Evolutionary conservation across 345 rosid genomes (phyloP).

Genomic region (Lepidium didymum): DNA sequence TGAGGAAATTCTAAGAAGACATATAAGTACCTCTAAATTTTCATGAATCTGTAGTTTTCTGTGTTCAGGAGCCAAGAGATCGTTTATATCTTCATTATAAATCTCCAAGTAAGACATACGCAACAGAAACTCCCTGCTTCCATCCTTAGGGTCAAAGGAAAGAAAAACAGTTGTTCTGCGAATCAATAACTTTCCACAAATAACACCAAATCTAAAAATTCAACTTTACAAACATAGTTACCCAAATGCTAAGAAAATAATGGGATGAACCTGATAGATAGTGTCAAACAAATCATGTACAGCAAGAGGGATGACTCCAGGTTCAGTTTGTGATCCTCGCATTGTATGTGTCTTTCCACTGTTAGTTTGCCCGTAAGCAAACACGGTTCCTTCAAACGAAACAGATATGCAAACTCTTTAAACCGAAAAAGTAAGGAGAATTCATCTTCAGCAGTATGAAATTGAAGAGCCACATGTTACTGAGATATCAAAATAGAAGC

Average conservation of each 20-base stretch:
- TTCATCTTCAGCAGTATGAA: neutral
- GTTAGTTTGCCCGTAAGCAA: conserved; percentile 95
- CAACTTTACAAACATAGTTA: neutral
- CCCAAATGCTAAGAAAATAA: neutral
- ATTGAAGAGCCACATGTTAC: neutral
- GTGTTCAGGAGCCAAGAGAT: conserved; percentile 86
- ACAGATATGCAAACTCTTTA: neutral
- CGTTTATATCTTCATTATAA: conserved; percentile 91
- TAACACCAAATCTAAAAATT: neutral
- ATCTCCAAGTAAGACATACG: conserved; percentile 97
- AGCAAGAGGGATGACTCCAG: conserved; percentile 85
- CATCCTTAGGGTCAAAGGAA: conserved; percentile 37
- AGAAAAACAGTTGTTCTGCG: neutral
- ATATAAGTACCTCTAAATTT: conserved; percentile 55
- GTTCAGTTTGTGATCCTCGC: conserved; percentile 76
- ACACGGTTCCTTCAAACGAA: conserved; percentile 63
- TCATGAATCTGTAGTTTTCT: conserved; percentile 92
- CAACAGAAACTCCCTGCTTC: conserved; percentile 75
- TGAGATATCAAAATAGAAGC: conserved; percentile 2
- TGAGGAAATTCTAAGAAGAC: neutral
- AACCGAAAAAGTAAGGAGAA: neutral
- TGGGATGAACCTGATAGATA: conserved; percentile 48
- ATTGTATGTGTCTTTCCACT: conserved; percentile 96
- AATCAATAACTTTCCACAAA: conserved; percentile 1
- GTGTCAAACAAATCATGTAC: conserved; percentile 63